Evolutionary conservation across 768 basidiomycete species (phyloP).

Genomic region (Xanthoconium stramineum): DNA sequence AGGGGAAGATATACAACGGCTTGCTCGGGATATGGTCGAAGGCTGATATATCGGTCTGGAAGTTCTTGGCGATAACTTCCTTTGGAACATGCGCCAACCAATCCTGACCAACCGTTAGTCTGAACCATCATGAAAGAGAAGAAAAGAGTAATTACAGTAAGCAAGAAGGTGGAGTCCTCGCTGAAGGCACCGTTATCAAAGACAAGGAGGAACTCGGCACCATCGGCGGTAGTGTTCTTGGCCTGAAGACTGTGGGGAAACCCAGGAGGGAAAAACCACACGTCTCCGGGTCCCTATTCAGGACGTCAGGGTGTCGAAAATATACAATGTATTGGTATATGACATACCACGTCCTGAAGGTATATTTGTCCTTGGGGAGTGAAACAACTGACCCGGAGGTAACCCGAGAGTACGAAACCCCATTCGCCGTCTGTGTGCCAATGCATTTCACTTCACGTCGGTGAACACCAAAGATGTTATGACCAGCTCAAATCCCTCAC

Average conservation of each 20-base stretch:
- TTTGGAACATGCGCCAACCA: conserved; percentile 65
- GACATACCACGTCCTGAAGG: conserved; percentile 50
- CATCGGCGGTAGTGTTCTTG: conserved; percentile 42
- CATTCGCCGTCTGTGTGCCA: conserved; percentile 47
- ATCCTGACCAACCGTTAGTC: conserved; percentile 38
- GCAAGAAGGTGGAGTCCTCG: conserved; percentile 57
- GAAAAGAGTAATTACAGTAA: conserved; percentile 18
- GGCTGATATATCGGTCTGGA: conserved; percentile 43
- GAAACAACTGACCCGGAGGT: conserved; percentile 46
- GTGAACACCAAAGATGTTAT: conserved; percentile 1
- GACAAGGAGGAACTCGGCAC: conserved; percentile 52
- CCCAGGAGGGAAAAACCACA: conserved; percentile 62
- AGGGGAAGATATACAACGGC: conserved; percentile 56
- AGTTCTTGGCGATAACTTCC: conserved; percentile 63
- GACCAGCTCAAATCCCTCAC: conserved; percentile 13
- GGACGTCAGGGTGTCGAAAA: conserved; percentile 12
- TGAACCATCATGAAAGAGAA: background rate
- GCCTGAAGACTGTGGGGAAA: conserved; percentile 56
- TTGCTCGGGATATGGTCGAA: conserved; percentile 54
- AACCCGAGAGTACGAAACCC: conserved; percentile 52
- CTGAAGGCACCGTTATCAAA: conserved; percentile 44
- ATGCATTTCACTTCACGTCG: conserved; percentile 37
- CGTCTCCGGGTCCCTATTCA: conserved; percentile 36
- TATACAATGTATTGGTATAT: conserved; percentile 3
- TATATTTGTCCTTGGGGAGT: conserved; percentile 52